Evolutionary conservation across 345 rosid species (phyloP).

Genomic region (Melaleuca quinquenervia): DNA sequence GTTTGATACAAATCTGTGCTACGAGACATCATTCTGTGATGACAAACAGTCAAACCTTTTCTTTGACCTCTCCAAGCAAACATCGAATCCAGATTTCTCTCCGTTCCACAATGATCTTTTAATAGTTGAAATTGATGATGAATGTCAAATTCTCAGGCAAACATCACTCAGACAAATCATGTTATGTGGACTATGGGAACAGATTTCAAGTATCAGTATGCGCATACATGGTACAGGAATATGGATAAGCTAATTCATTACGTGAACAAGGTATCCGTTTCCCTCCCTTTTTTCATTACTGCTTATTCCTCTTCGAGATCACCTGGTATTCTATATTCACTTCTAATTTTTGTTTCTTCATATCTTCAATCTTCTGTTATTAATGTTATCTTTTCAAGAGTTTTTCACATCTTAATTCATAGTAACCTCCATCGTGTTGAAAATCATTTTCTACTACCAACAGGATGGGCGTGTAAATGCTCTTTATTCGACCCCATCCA

Average conservation of each 20-base stretch:
- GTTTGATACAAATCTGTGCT: background rate
- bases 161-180: conserved; percentile 80
- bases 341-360: background rate
- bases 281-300: background rate
- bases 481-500: conserved; percentile 91
- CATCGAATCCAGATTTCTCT: background rate
- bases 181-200: conserved; percentile 99
- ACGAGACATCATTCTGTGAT: background rate
- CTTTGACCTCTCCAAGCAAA: background rate
- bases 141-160: conserved; percentile 47
- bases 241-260: conserved; percentile 97
- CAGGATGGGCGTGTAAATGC: conserved; percentile 98
- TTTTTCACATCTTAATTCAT: background rate
- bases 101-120: background rate
- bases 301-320: background rate
- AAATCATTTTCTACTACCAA: background rate
- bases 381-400: background rate
- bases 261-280: conserved; percentile 68
- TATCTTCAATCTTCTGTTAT: background rate
- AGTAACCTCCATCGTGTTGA: background rate
- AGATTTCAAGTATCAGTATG: conserved; percentile 94
- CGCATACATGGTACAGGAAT: conserved; percentile 80
- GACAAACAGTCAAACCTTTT: background rate
- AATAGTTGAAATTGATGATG: background rate
- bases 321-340: background rate